Conservation (phyloP, 2,329 filamentous ascomycete species). For the Zelopaecilomyces penicillatus region DNA sequence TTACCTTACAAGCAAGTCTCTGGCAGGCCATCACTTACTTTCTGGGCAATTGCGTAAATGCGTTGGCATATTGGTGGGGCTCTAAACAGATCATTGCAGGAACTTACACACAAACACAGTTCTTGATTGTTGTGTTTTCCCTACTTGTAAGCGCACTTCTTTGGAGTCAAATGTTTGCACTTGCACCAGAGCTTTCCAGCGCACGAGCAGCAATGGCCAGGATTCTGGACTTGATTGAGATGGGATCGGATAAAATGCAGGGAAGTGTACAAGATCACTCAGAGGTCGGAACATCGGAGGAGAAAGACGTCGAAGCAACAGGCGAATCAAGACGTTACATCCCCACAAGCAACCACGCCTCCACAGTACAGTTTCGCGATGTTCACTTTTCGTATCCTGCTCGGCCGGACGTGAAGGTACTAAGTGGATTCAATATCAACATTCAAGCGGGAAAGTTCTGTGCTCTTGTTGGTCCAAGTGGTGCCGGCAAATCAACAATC, state of each 20-base stretch:
- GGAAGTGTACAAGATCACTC: neutral
- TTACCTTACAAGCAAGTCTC: slow-evolving; percentile 26
- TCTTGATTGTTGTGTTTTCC: slow-evolving; percentile 54
- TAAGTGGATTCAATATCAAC: slow-evolving; percentile 18
- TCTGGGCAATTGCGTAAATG: slow-evolving; percentile 49
- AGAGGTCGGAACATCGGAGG: too few species aligned
- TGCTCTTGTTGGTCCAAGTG: slow-evolving; percentile 35
- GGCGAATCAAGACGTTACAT: too few species aligned
- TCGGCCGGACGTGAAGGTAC: slow-evolving; percentile 1
- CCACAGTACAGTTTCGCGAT: slow-evolving; percentile 30
- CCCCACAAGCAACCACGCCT: slow-evolving; percentile 31
- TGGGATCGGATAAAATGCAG: slow-evolving; percentile 4
- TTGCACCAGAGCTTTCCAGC: slow-evolving; percentile 54
- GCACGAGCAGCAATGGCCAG: slow-evolving; percentile 44
- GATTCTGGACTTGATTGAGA: slow-evolving; percentile 29
- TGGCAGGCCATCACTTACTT: slow-evolving; percentile 41
- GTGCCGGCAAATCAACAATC: slow-evolving; percentile 39
- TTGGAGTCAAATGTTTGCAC: slow-evolving; percentile 55
- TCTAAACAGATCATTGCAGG: slow-evolving; percentile 51
- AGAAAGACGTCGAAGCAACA: too few species aligned
- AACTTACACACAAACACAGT: slow-evolving; percentile 46
- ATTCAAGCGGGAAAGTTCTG: slow-evolving; percentile 31
- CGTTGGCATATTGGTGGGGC: slow-evolving; percentile 61
- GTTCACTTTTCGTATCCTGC: slow-evolving; percentile 9
- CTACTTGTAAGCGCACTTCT: slow-evolving; percentile 54